phyloP scores from a whole-genome alignment of 192 early-diverging fungal genomes.

The Coemansia sp. region DNA sequence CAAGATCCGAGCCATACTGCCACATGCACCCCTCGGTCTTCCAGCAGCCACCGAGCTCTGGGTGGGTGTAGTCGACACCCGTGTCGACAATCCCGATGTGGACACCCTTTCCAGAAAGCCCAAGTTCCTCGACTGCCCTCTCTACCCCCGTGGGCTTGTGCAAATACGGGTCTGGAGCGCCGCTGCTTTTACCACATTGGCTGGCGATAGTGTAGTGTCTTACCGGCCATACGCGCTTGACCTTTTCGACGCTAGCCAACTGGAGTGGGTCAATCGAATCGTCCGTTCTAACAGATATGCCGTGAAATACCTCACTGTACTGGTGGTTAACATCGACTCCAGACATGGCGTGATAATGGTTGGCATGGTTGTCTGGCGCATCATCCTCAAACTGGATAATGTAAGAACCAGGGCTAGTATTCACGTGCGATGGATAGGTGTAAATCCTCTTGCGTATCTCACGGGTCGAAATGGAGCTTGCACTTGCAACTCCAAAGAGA shows the following conservation, averaged over 20 bases:
- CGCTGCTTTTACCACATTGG: neutral
- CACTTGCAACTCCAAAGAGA: neutral
- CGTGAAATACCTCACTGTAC: constrained; percentile 19
- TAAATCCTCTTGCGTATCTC: constrained; percentile 12
- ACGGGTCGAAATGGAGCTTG: neutral
- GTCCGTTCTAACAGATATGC: constrained; percentile 15
- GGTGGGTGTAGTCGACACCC: constrained; percentile 68
- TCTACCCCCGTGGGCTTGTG: constrained; percentile 59
- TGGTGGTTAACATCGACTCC: constrained; percentile 17
- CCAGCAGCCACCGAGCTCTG: constrained; percentile 67
- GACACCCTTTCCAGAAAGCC: constrained; percentile 62
- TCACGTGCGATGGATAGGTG: constrained; percentile 17
- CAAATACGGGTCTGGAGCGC: constrained; percentile 11
- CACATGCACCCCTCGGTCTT: constrained; percentile 59
- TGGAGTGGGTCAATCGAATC: neutral
- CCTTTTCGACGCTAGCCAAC: constrained; percentile 23
- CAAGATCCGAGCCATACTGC: constrained; percentile 64
- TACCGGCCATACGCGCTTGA: constrained; percentile 35
- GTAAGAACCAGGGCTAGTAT: constrained; percentile 15
- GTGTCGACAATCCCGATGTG: constrained; percentile 69
- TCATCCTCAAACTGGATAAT: constrained; percentile 38
- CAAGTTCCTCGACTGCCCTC: constrained; percentile 47
- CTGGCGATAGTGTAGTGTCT: constrained; percentile 6
- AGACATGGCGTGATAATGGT: constrained; percentile 12
- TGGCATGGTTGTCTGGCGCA: neutral